Evolutionary conservation across 78 protist species (phyloP), one percentile per base, ranked within the genome.

Genomic region (Tieghemostelium lacteum): DNA sequence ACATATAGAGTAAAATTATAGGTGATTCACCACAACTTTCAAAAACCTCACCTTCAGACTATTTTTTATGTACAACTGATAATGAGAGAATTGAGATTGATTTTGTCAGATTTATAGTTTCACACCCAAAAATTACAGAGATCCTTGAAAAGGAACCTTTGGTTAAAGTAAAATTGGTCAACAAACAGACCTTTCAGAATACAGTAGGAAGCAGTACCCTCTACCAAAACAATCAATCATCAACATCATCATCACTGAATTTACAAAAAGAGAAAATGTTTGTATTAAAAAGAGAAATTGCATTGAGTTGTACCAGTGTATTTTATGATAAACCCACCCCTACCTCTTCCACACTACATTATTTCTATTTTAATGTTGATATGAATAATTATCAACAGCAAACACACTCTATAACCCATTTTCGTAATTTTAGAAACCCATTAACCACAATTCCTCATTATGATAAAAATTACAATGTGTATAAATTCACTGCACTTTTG

Each of bases 91-190:
- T 83, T 1, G 73, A 72, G 28, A 73, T 83, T 20, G 89, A 83
- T 69, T 83, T 83, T 42, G 49, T 26, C 50, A 66, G 89, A 57
- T 83, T 83, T 24, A 83, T 83, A 12, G 71, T 80, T 10, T 67
- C 78, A 36, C 64, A 66, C 29, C 89, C 89, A 66, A 83, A 49
- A 50, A 83, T 83, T 33, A 83, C 89, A 69, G 80, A 83, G 28
- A 69, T 62, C 12, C 40, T 83, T 29, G 89, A 66, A 58, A 60
- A 42, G 36, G 89, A 58, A 54, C 89, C 89, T 50, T 29, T 55
- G 20, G 76, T 83, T 6, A 83, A 33, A 50, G 64, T 83, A 36
- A 57, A 83, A 69, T 28, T 83, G n/a, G 19, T 50, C 4, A 39
- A 69, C 3, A 83, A 83, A 45, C 52, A 45, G 10, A 45, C 10